Evolutionary conservation across 495 filamentous ascomycete genomes (phyloP).

Genomic region (Parachaetomium inaequale): DNA sequence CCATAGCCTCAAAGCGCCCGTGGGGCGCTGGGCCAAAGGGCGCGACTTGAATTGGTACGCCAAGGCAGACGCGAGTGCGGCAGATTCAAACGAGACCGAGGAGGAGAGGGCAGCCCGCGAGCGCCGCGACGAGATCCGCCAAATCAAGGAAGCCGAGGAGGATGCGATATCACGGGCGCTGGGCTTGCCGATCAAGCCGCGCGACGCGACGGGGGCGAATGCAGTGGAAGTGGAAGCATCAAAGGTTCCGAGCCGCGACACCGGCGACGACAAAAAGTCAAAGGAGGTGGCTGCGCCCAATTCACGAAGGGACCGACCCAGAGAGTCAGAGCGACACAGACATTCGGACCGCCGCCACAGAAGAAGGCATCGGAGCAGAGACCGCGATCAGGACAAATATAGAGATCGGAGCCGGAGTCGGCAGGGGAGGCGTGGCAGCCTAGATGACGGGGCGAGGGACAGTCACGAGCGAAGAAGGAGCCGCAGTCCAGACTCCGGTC

Average conservation of each 20-base stretch:
- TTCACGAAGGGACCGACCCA: slow-evolving; percentile 31
- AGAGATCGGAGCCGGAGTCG: slow-evolving; percentile 39
- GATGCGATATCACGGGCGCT: slow-evolving; percentile 81
- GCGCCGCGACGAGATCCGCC: slow-evolving; percentile 72
- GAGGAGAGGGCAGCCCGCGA: slow-evolving; percentile 60
- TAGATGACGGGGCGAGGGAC: slow-evolving; percentile 15
- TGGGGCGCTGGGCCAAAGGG: slow-evolving; percentile 93
- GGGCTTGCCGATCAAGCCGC: slow-evolving; percentile 65
- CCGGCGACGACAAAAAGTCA: slow-evolving; percentile 9
- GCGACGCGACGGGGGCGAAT: slow-evolving; percentile 50
- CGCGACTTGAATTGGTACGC: slow-evolving; percentile 87
- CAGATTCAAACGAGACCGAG: slow-evolving; percentile 51
- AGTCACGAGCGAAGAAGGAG: slow-evolving; percentile 26
- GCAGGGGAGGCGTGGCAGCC: slow-evolving; percentile 28
- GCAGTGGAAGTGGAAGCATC: slow-evolving; percentile 38
- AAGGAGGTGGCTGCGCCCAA: slow-evolving; percentile 21
- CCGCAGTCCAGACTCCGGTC: slow-evolving; percentile 27
- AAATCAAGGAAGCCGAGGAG: slow-evolving; percentile 87
- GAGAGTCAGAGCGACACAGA: slow-evolving; percentile 32
- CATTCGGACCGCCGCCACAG: slow-evolving; percentile 29
- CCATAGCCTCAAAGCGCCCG: slow-evolving; percentile 91
- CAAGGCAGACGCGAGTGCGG: slow-evolving; percentile 55
- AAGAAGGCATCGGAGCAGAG: slow-evolving; percentile 19
- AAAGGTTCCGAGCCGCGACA: slow-evolving; percentile 23
- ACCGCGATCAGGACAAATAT: slow-evolving; percentile 23